These are phyloP conservation scores for Inga leiocalycina DNA, from an alignment of 306 rosid species.

Conservation along the genomic window DNA sequence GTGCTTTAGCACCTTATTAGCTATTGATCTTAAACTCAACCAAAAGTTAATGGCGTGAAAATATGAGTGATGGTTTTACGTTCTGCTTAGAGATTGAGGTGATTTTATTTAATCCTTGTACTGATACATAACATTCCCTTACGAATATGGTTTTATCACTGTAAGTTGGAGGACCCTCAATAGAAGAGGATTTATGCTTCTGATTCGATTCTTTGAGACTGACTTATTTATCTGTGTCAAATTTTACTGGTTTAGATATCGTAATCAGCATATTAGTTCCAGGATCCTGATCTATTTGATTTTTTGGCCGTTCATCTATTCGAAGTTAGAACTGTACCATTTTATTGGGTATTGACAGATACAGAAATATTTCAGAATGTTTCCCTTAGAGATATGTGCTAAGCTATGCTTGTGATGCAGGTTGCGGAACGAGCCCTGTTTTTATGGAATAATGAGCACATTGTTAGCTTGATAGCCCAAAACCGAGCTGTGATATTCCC, in stretches of 20 bases:
- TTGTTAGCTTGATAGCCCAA: conserved; percentile 92
- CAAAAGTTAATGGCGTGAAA: conserved; percentile 12
- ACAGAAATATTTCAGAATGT: background rate
- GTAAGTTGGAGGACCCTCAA: conserved; percentile 11
- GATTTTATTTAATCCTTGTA: conserved; percentile 11
- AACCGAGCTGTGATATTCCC: conserved; percentile 79
- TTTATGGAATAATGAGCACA: conserved; percentile 95
- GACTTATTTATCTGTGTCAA: background rate
- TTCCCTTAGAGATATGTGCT: conserved; percentile 32
- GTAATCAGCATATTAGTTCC: background rate
- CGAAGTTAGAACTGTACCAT: background rate
- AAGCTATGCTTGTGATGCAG: conserved; percentile 51
- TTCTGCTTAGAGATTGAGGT: conserved; percentile 14
- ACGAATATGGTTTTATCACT: conserved; percentile 1
- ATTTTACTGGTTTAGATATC: background rate
- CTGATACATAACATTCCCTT: background rate
- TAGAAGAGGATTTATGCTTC: background rate
- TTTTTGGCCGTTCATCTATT: background rate
- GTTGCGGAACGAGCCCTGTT: conserved; percentile 95
- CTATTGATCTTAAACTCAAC: conserved; percentile 1
- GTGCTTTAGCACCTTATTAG: conserved; percentile 2
- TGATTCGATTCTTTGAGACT: background rate
- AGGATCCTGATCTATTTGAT: conserved; percentile 17
- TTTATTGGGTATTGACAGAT: background rate
- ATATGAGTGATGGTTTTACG: conserved; percentile 11